phyloP scores from a whole-genome alignment of 108 stramenopile genomes.

The Stephanodiscus triporus region DNA sequence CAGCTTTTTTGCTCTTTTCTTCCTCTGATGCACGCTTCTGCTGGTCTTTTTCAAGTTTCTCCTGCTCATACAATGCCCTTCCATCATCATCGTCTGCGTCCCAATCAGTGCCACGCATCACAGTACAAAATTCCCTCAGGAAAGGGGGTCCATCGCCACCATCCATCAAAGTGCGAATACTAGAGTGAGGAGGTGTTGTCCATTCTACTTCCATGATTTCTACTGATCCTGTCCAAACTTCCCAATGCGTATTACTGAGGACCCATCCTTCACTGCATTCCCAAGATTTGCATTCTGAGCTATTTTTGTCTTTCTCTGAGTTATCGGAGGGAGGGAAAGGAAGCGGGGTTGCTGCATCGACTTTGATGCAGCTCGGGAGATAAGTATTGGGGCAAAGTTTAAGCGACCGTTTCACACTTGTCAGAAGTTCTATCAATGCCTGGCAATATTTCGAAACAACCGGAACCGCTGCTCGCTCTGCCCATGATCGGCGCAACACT shows the following conservation, averaged over 20 bases:
- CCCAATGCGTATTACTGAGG: conserved; percentile 65
- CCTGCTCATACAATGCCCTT: conserved; percentile 71
- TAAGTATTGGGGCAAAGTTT: conserved; percentile 7
- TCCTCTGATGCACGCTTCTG: conserved; percentile 41
- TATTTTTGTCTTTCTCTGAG: neutral
- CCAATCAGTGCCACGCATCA: conserved; percentile 84
- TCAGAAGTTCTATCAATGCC: conserved; percentile 76
- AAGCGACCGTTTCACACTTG: conserved; percentile 52
- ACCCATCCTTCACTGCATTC: conserved; percentile 76
- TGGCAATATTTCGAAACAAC: conserved; percentile 85
- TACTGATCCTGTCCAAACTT: conserved; percentile 71
- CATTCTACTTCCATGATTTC: conserved; percentile 69
- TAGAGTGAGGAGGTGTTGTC: conserved; percentile 67
- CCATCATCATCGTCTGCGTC: conserved; percentile 67
- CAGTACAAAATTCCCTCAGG: conserved; percentile 71
- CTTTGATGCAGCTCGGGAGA: conserved; percentile 37
- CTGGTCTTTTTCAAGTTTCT: conserved; percentile 64
- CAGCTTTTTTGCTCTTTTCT: conserved; percentile 18
- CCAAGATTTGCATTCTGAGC: conserved; percentile 44
- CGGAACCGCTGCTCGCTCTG: conserved; percentile 83
- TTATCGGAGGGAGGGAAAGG: conserved; percentile 25
- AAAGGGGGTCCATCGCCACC: conserved; percentile 89
- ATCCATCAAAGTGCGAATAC: conserved; percentile 80
- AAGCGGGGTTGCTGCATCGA: conserved; percentile 74
- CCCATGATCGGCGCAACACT: conserved; percentile 74